phyloP scores from a whole-genome alignment of 306 rosid species.

The Medicago arabica region DNA sequence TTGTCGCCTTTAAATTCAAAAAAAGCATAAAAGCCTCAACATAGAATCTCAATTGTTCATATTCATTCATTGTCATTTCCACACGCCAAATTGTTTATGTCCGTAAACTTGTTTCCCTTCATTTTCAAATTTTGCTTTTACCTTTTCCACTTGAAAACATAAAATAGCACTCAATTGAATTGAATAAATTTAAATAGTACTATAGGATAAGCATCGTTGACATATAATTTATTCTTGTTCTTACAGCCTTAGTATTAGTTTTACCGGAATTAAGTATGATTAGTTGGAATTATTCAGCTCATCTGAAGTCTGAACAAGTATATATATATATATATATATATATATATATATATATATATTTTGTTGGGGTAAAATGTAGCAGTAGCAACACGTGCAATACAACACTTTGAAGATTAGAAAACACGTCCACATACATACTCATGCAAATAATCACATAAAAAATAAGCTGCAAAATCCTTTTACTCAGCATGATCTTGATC shows the following conservation, averaged over 20 bases:
- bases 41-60: constrained; percentile 5
- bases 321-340: too few relatives aligned
- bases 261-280: background rate
- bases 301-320: background rate
- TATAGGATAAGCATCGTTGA: constrained; percentile 17
- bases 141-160: background rate
- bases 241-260: background rate
- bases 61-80: constrained; percentile 27
- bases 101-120: constrained; percentile 5
- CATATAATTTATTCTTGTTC: constrained; percentile 10
- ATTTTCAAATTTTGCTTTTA: constrained; percentile 9
- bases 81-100: background rate
- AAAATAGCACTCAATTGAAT: constrained; percentile 9
- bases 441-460: background rate
- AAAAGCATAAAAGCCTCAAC: background rate
- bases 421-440: constrained; percentile 13
- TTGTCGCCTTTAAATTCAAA: background rate
- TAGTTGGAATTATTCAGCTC: background rate
- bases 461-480: background rate
- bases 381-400: constrained; percentile 28
- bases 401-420: background rate
- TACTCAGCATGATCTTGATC: too few relatives aligned
- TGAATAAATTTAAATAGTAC: background rate
- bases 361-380: background rate
- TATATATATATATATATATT: too few relatives aligned